phyloP scores from a whole-genome alignment of 306 rosid genomes.

The Astragalus membranaceus region DNA sequence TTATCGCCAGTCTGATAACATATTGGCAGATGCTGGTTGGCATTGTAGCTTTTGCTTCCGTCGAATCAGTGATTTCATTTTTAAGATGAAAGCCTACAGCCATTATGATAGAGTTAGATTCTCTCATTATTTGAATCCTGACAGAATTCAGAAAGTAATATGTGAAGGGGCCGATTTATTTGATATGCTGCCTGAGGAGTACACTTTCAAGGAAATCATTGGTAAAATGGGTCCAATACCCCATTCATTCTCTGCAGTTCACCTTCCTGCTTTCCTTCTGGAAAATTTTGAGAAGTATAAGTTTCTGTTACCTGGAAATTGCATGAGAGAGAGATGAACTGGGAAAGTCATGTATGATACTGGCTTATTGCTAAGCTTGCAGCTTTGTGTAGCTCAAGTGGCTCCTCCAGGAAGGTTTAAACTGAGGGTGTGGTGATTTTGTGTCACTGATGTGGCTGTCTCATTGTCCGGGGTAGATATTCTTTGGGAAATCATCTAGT shows the following conservation, averaged over 20 bases:
- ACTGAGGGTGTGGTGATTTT: conserved; percentile 34
- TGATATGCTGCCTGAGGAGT: conserved; percentile 98
- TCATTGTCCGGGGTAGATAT: conserved; percentile 40
- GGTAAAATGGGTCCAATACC: conserved; percentile 99
- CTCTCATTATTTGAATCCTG: conserved; percentile 63
- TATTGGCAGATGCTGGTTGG: conserved; percentile 97
- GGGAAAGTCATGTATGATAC: conserved; percentile 14
- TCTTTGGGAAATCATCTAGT: conserved; percentile 54
- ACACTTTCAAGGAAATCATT: conserved; percentile 88
- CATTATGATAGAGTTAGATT: conserved; percentile 86
- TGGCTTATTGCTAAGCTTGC: conserved; percentile 39
- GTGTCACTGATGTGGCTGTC: conserved; percentile 35
- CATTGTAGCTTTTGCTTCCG: conserved; percentile 99
- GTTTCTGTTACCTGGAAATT: conserved; percentile 90
- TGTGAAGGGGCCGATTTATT: conserved; percentile 81
- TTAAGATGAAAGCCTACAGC: conserved; percentile 98
- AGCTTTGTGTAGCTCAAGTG: conserved; percentile 39
- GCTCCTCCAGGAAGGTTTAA: conserved; percentile 37
- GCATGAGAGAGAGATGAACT: conserved; percentile 60
- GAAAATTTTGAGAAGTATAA: conserved; percentile 76
- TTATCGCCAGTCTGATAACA: conserved; percentile 77
- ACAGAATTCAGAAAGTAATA: conserved; percentile 74
- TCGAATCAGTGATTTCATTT: conserved; percentile 70
- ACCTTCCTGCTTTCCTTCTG: conserved; percentile 83
- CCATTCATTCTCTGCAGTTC: conserved; percentile 91